Evolutionary conservation across 2,329 filamentous ascomycete species (phyloP).

Genomic region (Diplodia seriata): DNA sequence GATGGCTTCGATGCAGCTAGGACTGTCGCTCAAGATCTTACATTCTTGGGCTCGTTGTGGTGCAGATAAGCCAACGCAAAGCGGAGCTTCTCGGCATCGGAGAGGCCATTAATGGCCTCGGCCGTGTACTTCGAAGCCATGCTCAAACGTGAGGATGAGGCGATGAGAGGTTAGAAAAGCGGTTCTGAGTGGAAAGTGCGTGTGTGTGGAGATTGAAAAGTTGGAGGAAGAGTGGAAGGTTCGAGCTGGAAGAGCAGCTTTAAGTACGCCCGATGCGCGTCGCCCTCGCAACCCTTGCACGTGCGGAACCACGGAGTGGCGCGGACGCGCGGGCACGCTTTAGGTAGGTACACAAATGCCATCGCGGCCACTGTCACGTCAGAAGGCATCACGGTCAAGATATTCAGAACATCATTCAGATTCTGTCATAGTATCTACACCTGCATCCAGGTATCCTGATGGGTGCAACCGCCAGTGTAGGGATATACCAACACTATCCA

Average conservation of each 20-base stretch:
- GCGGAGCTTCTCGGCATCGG: constrained; percentile 4
- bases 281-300: neutral
- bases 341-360: neutral
- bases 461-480: neutral
- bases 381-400: neutral
- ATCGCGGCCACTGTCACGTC: neutral
- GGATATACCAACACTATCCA: neutral
- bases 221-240: constrained; percentile 7
- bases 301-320: neutral
- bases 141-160: neutral
- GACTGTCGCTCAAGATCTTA: neutral
- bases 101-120: constrained; percentile 5
- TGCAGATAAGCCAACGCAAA: constrained; percentile 3
- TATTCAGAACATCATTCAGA: neutral
- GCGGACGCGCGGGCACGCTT: neutral
- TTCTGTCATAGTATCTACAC: neutral
- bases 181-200: neutral
- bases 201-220: neutral
- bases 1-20: neutral
- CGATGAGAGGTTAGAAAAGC: neutral
- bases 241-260: neutral
- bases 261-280: neutral
- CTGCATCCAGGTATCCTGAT: neutral
- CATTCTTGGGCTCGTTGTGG: constrained; percentile 19
- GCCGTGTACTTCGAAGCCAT: constrained; percentile 10